Evolutionary conservation across 495 filamentous ascomycete species (phyloP).

Genomic region (Trichoderma erinaceum): DNA sequence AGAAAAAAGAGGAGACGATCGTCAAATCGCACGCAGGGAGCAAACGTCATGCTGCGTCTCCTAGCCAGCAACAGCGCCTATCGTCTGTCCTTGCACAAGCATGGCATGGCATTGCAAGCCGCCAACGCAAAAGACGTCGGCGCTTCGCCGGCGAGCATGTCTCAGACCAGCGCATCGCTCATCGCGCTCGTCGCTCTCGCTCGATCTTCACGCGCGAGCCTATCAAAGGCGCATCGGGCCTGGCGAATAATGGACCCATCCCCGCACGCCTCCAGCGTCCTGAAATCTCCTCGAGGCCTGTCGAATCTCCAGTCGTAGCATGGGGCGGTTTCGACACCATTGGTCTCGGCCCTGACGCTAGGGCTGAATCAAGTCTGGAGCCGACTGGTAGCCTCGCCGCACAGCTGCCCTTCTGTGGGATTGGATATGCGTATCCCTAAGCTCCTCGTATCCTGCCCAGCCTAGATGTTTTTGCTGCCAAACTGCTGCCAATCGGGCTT

Average conservation of each 20-base stretch:
- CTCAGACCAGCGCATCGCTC: slow-evolving; percentile 11
- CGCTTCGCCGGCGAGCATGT: slow-evolving; percentile 11
- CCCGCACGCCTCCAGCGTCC: neutral
- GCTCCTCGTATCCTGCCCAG: neutral
- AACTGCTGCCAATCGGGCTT: neutral
- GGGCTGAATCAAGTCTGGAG: neutral
- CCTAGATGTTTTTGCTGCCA: neutral
- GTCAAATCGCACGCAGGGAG: neutral
- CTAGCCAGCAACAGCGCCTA: neutral
- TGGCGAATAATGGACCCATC: neutral
- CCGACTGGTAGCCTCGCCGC: slow-evolving; percentile 1
- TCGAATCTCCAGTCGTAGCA: neutral
- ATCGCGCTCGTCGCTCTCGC: neutral
- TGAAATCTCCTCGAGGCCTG: neutral
- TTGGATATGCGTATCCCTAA: neutral
- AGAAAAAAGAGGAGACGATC: neutral
- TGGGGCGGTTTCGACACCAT: neutral
- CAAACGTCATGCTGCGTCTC: neutral
- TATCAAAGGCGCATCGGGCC: neutral
- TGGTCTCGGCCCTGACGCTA: neutral
- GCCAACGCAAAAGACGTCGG: neutral
- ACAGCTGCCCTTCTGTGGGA: neutral
- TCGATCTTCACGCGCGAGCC: neutral
- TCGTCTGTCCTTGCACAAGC: neutral
- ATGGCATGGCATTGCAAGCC: neutral